Evolutionary conservation across 495 filamentous ascomycete species (phyloP), one percentile per base, ranked within the genome.

Genomic region (Hyaloscypha hepaticicola): DNA sequence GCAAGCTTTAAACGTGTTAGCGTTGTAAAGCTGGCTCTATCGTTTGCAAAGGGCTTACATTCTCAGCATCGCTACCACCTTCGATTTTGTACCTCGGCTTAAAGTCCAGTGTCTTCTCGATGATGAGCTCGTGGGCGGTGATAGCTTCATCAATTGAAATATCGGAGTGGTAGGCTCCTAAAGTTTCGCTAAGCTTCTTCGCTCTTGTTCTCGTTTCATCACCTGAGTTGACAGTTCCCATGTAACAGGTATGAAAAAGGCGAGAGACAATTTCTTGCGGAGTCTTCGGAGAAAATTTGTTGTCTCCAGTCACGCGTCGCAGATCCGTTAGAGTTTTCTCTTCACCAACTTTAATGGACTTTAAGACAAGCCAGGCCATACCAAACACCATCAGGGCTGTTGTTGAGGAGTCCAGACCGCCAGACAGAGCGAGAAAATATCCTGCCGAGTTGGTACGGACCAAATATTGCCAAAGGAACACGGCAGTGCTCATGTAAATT

Each of bases 381-480:
- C 85, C 89, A 75, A 84, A 87, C 14, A 93, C 90, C 58, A 93
- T 90, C 0, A 82, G 76, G 7, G 86, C 73, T 7, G 83, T 86
- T 2, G 84, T 79, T 59, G 83, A 86, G 34, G 75, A 81, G 70
- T 90, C 88, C 34, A 97, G 94, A 14, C 93, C 93, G 12, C 92
- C 92, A 66, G 78, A 82, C 7, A 83, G 71, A 6, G 77, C 77
- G n/a, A 82, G 60, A 51, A 82, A 76, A 68, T 67, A 82, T 25
- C 61, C 60, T 7, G 51, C 63, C 48, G 34, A 29, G n/a, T 55
- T 45, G 0, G 34, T 49, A 8, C 91, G 73, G 3, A 90, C 79
- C 1, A 96, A 83, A 64, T 96, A 96, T 69, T 96, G 90, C 91
- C 92, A 97, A 0, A 97, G 76, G 79, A 86, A 97, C 71, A 86